Evolutionary conservation across 192 early-diverging fungal species (phyloP).

Genomic region (Coemansia reversa): DNA sequence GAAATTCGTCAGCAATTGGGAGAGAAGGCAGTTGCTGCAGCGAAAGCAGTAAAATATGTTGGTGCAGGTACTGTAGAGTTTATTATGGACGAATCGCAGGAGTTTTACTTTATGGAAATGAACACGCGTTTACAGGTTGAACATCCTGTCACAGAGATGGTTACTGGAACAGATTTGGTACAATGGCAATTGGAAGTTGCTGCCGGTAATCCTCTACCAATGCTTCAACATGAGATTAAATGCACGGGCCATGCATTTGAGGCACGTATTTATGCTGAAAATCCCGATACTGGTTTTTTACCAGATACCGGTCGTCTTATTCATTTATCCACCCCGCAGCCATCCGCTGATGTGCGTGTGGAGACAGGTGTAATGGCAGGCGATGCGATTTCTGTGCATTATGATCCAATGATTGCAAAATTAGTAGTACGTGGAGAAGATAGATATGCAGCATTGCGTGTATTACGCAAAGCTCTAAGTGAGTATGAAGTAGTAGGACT

Average conservation of each 20-base stretch:
- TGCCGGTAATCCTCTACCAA: slow-evolving; percentile 81
- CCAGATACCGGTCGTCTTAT: slow-evolving; percentile 90
- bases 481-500: slow-evolving; percentile 89
- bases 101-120: slow-evolving; percentile 99
- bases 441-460: slow-evolving; percentile 78
- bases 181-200: slow-evolving; percentile 96
- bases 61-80: slow-evolving; percentile 98
- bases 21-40: slow-evolving; percentile 87
- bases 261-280: slow-evolving; percentile 97
- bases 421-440: slow-evolving; percentile 82
- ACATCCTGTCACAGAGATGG: slow-evolving; percentile 96
- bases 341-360: slow-evolving; percentile 66
- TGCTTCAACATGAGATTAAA: slow-evolving; percentile 59
- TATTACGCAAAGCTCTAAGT: slow-evolving; percentile 75
- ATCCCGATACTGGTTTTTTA: slow-evolving; percentile 83
- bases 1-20: slow-evolving; percentile 74
- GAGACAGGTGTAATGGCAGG: slow-evolving; percentile 93
- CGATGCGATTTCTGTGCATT: slow-evolving; percentile 88
- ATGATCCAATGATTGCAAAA: slow-evolving; percentile 97
- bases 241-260: slow-evolving; percentile 92
- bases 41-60: slow-evolving; percentile 89
- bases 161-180: slow-evolving; percentile 89
- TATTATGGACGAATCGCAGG: slow-evolving; percentile 85
- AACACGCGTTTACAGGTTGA: slow-evolving; percentile 93
- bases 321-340: slow-evolving; percentile 69